Percentiles rank a stretch among this genome's conserved stretches.
Evolutionary conservation across 139 green algal genomes (phyloP).

Genomic region (Diplosphaera chodatii): DNA sequence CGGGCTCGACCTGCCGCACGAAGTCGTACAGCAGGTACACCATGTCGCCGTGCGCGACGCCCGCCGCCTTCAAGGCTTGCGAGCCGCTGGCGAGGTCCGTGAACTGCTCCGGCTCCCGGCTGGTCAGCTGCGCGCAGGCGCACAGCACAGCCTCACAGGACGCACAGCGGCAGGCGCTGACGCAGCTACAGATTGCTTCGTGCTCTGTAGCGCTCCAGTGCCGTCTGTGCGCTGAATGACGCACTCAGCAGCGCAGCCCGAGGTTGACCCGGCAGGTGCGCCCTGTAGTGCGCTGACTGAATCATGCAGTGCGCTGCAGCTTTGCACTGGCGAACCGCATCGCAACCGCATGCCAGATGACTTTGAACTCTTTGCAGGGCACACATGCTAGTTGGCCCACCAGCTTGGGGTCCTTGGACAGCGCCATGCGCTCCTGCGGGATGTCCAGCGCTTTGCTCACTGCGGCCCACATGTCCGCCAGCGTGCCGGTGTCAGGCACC

Average conservation of each 20-base stretch:
- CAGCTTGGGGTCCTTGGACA: constrained; percentile 60
- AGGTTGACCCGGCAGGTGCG: too few relatives aligned
- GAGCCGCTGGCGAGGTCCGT: constrained; percentile 25
- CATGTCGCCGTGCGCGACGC: constrained; percentile 60
- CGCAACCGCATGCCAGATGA: too few relatives aligned
- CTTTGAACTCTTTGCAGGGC: too few relatives aligned
- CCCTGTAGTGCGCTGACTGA: too few relatives aligned
- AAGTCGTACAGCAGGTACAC: constrained; percentile 67
- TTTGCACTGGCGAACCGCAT: too few relatives aligned
- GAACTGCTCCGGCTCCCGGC: constrained; percentile 38
- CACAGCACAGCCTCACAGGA: too few relatives aligned
- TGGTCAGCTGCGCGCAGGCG: constrained; percentile 16
- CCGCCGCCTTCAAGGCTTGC: constrained; percentile 22
- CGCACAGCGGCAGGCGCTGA: too few relatives aligned
- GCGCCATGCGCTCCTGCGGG: constrained; percentile 54
- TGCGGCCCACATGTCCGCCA: constrained; percentile 44
- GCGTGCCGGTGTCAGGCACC: constrained; percentile 39
- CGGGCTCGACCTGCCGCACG: constrained; percentile 53
- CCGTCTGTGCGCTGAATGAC: too few relatives aligned
- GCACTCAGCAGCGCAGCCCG: not conserved
- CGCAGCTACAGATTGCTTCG: too few relatives aligned
- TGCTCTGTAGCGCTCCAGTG: too few relatives aligned
- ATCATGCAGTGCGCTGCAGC: too few relatives aligned
- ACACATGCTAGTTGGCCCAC: too few relatives aligned
- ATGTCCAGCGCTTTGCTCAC: constrained; percentile 60